Conservation (phyloP, 2,329 filamentous ascomycete species). For the Penicillium sp. region DNA sequence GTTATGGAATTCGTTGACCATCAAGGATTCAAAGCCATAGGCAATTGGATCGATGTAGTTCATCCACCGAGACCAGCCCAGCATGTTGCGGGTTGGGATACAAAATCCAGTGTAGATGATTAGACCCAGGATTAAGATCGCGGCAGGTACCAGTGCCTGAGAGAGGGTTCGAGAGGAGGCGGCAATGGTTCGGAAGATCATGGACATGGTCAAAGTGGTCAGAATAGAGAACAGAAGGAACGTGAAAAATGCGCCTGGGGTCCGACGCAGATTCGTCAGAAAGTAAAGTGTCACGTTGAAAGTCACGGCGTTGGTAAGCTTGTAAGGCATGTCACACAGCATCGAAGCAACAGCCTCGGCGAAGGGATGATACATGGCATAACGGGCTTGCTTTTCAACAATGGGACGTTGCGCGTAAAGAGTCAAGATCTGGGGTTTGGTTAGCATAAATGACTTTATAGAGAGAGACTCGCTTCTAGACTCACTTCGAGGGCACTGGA, state of each 20-base stretch:
- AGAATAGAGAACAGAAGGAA: constrained; percentile 74
- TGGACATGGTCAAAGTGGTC: constrained; percentile 74
- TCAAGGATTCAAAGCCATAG: constrained; percentile 75
- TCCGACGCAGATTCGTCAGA: constrained; percentile 74
- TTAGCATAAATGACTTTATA: constrained; percentile 1
- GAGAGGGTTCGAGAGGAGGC: constrained; percentile 66
- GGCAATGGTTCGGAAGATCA: constrained; percentile 78
- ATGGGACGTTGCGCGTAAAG: constrained; percentile 23
- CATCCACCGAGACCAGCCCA: constrained; percentile 77
- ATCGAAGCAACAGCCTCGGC: constrained; percentile 15
- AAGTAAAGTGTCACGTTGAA: constrained; percentile 85
- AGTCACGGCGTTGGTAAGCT: constrained; percentile 66
- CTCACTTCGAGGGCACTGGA: constrained; percentile 68
- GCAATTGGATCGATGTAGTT: constrained; percentile 74
- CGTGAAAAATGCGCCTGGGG: constrained; percentile 76
- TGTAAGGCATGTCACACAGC: constrained; percentile 63
- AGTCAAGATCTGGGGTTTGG: constrained; percentile 17
- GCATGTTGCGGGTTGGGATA: constrained; percentile 58
- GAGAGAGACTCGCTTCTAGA: not conserved
- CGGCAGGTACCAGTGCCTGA: constrained; percentile 56
- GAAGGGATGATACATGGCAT: constrained; percentile 29
- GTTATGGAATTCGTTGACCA: constrained; percentile 76
- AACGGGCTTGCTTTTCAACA: constrained; percentile 28
- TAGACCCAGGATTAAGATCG: constrained; percentile 45
- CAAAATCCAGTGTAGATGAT: constrained; percentile 51